Evolutionary conservation across 2,329 filamentous ascomycete genomes (phyloP).

Genomic region (Diaporthe sp.): DNA sequence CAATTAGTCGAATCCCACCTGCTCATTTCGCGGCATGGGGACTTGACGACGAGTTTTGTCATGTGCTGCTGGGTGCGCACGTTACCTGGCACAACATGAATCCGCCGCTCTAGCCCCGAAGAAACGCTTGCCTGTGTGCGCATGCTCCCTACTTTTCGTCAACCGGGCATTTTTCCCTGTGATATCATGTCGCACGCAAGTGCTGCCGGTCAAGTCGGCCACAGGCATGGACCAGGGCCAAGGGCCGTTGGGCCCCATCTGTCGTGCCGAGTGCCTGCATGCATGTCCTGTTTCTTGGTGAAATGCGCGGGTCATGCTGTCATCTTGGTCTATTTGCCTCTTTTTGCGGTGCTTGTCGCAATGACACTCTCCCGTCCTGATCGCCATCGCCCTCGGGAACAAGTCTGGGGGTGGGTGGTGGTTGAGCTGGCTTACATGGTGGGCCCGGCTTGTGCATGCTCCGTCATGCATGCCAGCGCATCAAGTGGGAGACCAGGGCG

Average conservation of each 20-base stretch:
- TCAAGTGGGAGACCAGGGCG: constrained; percentile 61
- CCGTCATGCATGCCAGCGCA: constrained; percentile 72
- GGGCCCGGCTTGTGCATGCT: constrained; percentile 66
- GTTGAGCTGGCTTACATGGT: constrained; percentile 60
- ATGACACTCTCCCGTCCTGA: constrained; percentile 20
- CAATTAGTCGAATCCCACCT: constrained; percentile 14
- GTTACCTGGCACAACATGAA: constrained; percentile 35
- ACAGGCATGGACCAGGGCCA: constrained; percentile 25
- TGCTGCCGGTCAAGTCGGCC: constrained; percentile 34
- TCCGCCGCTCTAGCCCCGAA: constrained; percentile 22
- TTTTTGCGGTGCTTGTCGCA: constrained; percentile 30
- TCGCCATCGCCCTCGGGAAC: constrained; percentile 40
- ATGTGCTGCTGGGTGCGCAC: constrained; percentile 30
- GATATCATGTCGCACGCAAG: constrained; percentile 21
- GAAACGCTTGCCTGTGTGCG: constrained; percentile 7
- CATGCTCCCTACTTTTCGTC: constrained; percentile 13
- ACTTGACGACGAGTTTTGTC: constrained; percentile 4
- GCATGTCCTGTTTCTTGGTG: constrained; percentile 29
- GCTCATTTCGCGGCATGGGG: neutral
- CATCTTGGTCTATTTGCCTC: constrained; percentile 24
- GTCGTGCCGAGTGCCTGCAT: constrained; percentile 33
- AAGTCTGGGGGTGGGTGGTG: constrained; percentile 43
- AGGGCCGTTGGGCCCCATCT: constrained; percentile 29
- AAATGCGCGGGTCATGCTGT: constrained; percentile 30
- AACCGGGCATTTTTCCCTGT: constrained; percentile 18